These are phyloP conservation scores for Paecilomyces niveus DNA, from an alignment of 2,329 filamentous ascomycete species.

Conservation along the genomic window DNA sequence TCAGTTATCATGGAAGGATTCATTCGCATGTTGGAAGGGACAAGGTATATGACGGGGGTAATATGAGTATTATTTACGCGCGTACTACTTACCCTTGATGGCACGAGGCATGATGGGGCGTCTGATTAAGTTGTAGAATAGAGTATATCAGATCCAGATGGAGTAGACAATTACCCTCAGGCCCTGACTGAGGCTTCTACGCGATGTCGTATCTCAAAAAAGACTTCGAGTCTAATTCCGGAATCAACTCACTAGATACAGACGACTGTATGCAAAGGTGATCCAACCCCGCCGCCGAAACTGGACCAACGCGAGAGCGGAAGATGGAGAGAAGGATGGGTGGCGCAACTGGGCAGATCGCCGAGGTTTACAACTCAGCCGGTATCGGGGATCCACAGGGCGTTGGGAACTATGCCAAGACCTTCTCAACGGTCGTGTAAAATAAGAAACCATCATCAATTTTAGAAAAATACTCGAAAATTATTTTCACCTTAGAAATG, in stretches of 20 bases:
- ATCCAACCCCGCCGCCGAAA: background rate
- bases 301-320: background rate
- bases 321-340: background rate
- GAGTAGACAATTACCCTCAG: too few species aligned
- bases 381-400: background rate
- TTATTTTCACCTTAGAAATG: too few species aligned
- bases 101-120: constrained; percentile 31
- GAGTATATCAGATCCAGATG: background rate
- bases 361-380: background rate
- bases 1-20: background rate
- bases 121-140: background rate
- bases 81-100: constrained; percentile 24
- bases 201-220: too few species aligned
- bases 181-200: too few species aligned
- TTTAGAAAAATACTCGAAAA: too few species aligned
- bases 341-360: background rate
- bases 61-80: background rate
- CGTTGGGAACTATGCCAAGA: background rate
- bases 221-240: background rate
- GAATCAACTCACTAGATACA: background rate
- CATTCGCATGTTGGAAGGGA: background rate
- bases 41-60: background rate
- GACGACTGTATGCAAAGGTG: background rate
- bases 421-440: background rate
- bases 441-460: too few species aligned